These are phyloP conservation scores for Elsinoe perseae DNA, from an alignment of 2,329 filamentous ascomycete species.

Conservation along the genomic window DNA sequence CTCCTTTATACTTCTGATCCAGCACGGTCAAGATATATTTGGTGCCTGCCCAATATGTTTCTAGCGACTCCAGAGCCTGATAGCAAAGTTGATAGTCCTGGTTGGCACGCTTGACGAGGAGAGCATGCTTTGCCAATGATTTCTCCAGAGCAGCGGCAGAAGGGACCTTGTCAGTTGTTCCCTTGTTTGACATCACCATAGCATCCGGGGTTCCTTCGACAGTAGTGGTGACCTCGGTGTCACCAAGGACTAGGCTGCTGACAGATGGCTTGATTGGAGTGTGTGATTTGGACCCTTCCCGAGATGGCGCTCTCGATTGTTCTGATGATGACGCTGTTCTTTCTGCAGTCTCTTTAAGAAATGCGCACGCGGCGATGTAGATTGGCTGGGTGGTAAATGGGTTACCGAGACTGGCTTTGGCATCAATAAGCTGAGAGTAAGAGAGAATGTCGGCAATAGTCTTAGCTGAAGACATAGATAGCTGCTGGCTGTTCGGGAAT, in stretches of 20 bases:
- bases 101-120: conserved; percentile 72
- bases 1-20: conserved; percentile 80
- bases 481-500: conserved; percentile 69
- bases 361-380: conserved; percentile 84
- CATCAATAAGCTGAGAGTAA: conserved; percentile 77
- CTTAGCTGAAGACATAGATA: conserved; percentile 82
- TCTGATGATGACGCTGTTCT: conserved; percentile 57
- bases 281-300: neutral
- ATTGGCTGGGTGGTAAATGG: conserved; percentile 84
- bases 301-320: conserved; percentile 40
- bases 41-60: conserved; percentile 77
- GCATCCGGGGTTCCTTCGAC: conserved; percentile 17
- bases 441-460: conserved; percentile 83
- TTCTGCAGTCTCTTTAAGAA: conserved; percentile 71
- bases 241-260: conserved; percentile 19
- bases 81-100: conserved; percentile 85
- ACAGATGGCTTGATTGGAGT: conserved; percentile 39
- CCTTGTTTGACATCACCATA: neutral
- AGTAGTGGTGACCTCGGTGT: conserved; percentile 18
- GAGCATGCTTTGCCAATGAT: conserved; percentile 56
- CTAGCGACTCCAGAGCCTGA: conserved; percentile 71
- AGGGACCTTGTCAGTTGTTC: neutral
- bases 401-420: conserved; percentile 78
- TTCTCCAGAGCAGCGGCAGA: conserved; percentile 21
- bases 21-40: conserved; percentile 80